A percentile compares a stretch with the other conserved stretches of the same genome.
Evolutionary conservation across 345 rosid genomes (phyloP).

Genomic region (Moringa oleifera): DNA sequence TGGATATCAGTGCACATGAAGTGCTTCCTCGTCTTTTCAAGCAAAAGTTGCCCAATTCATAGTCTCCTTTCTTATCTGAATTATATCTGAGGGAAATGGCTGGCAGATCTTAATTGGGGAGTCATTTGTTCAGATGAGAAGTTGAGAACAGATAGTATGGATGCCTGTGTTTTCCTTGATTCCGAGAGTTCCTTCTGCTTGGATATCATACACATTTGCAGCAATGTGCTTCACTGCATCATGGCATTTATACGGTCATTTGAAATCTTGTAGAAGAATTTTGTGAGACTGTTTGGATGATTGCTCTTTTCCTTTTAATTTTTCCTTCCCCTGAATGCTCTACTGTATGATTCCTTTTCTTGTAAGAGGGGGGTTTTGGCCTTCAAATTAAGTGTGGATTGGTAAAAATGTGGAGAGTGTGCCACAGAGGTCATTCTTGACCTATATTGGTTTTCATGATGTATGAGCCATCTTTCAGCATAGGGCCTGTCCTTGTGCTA

Average conservation of each 20-base stretch:
- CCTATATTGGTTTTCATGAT: not conserved
- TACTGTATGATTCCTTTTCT: too few species aligned
- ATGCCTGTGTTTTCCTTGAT: conserved; percentile 10
- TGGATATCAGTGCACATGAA: conserved; percentile 76
- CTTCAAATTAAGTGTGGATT: not conserved
- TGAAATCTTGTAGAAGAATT: not conserved
- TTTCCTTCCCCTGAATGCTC: too few species aligned
- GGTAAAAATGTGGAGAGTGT: too few species aligned
- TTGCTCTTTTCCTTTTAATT: not conserved
- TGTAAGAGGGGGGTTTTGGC: not conserved
- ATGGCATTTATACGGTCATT: not conserved
- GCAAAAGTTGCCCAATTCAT: conserved; percentile 35
- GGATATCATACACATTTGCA: not conserved
- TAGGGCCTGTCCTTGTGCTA: too few species aligned
- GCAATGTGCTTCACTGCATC: not conserved
- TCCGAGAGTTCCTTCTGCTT: conserved; percentile 4
- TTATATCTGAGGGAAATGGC: conserved; percentile 7
- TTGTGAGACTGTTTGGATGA: not conserved
- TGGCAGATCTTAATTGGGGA: not conserved
- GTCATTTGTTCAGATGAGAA: conserved; percentile 1
- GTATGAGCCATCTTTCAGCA: not conserved
- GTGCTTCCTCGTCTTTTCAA: conserved; percentile 83
- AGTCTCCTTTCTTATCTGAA: conserved; percentile 11
- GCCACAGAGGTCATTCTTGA: not conserved
- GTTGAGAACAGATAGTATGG: not conserved